phyloP scores from a whole-genome alignment of 1,139 yeast species.

The Hyphopichia khmerensis region DNA sequence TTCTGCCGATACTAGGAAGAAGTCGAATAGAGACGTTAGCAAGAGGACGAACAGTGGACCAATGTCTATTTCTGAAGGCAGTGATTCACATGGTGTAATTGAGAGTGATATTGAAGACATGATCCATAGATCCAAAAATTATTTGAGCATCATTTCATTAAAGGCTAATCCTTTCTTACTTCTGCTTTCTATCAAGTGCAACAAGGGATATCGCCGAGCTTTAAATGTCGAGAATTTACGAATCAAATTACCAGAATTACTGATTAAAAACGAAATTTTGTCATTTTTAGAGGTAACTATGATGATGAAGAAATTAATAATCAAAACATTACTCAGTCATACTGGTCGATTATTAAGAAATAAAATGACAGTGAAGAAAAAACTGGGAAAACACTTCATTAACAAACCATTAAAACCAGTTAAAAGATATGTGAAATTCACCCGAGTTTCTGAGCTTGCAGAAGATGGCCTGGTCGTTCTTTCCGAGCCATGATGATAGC shows the following conservation, averaged over 20 bases:
- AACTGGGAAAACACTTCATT: constrained; percentile 11
- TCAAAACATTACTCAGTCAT: constrained; percentile 55
- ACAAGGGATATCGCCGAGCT: constrained; percentile 51
- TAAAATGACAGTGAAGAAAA: constrained; percentile 39
- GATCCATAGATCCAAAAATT: constrained; percentile 59
- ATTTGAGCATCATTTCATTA: constrained; percentile 53
- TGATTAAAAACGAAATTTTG: constrained; percentile 48
- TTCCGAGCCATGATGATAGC: too few relatives aligned
- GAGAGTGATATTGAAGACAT: constrained; percentile 52
- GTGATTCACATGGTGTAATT: constrained; percentile 4
- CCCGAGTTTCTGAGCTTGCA: constrained; percentile 16
- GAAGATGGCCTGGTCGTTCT: constrained; percentile 3
- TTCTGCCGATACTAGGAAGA: neutral
- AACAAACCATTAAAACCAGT: constrained; percentile 24
- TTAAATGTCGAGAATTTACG: constrained; percentile 62
- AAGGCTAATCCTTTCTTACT: constrained; percentile 46
- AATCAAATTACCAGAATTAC: constrained; percentile 52
- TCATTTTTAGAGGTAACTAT: constrained; percentile 55
- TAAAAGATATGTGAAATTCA: constrained; percentile 26
- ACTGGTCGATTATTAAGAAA: constrained; percentile 58
- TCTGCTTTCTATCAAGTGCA: constrained; percentile 58
- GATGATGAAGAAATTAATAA: constrained; percentile 48
- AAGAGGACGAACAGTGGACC: constrained; percentile 6
- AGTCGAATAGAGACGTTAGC: constrained; percentile 6
- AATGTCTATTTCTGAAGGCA: neutral